Percentiles rank a stretch among this genome's conserved stretches.
Conservation (phyloP, 805 yeast species). For the Metschnikowia similis region DNA sequence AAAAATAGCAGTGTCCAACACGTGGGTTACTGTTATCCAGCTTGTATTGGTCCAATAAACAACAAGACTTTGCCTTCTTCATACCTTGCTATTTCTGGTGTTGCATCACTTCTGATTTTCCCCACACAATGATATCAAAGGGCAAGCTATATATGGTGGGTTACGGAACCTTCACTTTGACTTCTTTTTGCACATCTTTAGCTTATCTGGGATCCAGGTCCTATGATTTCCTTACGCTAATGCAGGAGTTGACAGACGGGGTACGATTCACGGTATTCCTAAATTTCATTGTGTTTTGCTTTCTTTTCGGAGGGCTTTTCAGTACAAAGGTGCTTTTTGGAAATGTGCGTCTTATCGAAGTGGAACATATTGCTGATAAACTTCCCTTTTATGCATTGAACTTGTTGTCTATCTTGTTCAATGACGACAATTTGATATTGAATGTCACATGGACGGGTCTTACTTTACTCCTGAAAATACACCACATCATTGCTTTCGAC, state of each 20-base stretch:
- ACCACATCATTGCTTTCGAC: constrained; percentile 70
- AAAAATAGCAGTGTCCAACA: background rate
- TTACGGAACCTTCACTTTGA: constrained; percentile 13
- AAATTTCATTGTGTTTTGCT: constrained; percentile 15
- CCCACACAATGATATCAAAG: background rate
- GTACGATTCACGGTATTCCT: constrained; percentile 13
- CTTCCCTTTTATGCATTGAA: constrained; percentile 34
- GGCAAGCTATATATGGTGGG: constrained; percentile 1
- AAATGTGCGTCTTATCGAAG: constrained; percentile 65
- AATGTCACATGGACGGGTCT: constrained; percentile 39
- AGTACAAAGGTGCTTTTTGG: constrained; percentile 61
- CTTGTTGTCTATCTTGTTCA: constrained; percentile 60
- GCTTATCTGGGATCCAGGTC: constrained; percentile 11
- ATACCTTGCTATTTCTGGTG: background rate
- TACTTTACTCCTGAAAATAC: constrained; percentile 47
- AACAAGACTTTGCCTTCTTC: background rate
- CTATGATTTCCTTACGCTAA: constrained; percentile 13
- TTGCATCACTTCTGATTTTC: background rate
- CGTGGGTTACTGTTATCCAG: background rate
- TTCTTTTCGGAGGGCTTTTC: constrained; percentile 17
- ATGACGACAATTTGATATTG: constrained; percentile 56
- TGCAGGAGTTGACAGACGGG: constrained; percentile 16
- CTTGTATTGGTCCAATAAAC: background rate
- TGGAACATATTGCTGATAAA: constrained; percentile 52
- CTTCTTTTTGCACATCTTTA: constrained; percentile 10